A percentile compares a stretch with the other conserved stretches of the same genome.
Evolutionary conservation across 257 asterid genomes (phyloP).

Genomic region (Solanum pinnatisectum): DNA sequence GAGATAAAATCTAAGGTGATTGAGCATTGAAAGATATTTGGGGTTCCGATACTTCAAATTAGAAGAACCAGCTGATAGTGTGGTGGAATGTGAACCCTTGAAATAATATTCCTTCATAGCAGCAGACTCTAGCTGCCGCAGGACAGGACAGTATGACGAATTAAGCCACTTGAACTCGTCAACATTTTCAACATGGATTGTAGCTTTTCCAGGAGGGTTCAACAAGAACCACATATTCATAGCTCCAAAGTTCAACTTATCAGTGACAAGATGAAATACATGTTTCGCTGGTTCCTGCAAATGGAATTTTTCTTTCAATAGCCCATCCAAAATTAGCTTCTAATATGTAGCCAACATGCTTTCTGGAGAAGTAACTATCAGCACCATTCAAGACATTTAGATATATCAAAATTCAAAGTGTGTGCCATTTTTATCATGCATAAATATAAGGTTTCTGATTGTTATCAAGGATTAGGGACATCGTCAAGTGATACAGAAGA

Average conservation of each 20-base stretch:
- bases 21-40: constrained; percentile 95
- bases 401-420: not conserved
- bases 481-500: not conserved
- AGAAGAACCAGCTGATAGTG: constrained; percentile 78
- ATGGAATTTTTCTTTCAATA: not conserved
- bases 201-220: constrained; percentile 97
- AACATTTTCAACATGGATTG: constrained; percentile 90
- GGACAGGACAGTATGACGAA: constrained; percentile 90
- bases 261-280: constrained; percentile 95
- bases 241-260: constrained; percentile 96
- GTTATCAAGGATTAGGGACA: not conserved
- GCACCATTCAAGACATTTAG: not conserved
- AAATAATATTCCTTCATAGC: constrained; percentile 97
- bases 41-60: constrained; percentile 96
- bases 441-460: not conserved
- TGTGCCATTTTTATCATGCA: not conserved
- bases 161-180: constrained; percentile 98
- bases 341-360: not conserved
- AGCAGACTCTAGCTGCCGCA: constrained; percentile 88
- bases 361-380: not conserved
- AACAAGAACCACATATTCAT: constrained; percentile 99
- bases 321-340: not conserved
- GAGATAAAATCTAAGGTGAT: constrained; percentile 92
- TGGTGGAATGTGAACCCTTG: constrained; percentile 95
- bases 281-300: constrained; percentile 91